Evolutionary conservation across 2,329 filamentous ascomycete species (phyloP).

Genomic region (Chaetomium sp.): DNA sequence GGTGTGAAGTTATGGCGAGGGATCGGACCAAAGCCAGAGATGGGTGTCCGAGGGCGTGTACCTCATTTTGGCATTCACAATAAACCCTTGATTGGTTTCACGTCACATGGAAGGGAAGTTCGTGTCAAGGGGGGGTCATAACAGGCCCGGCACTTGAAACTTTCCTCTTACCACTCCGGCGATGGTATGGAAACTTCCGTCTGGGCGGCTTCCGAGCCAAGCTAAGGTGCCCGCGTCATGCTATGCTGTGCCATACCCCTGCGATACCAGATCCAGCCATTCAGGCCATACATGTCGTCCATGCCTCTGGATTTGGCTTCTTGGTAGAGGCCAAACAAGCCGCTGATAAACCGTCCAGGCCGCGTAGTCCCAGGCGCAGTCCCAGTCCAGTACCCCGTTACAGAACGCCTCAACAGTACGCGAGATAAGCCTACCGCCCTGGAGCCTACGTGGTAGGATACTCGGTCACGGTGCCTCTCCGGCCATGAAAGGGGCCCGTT

Average conservation of each 20-base stretch:
- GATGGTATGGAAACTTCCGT: conserved; percentile 18
- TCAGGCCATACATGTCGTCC: too few relatives aligned
- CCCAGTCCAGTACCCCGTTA: too few relatives aligned
- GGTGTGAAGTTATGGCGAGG: conserved; percentile 8
- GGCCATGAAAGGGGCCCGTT: neutral
- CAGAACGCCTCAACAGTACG: too few relatives aligned
- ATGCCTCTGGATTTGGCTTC: too few relatives aligned
- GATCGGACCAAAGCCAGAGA: neutral
- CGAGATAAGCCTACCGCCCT: too few relatives aligned
- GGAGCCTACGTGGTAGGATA: too few relatives aligned
- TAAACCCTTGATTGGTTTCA: conserved; percentile 23
- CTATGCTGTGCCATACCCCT: neutral
- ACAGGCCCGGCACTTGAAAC: conserved; percentile 21
- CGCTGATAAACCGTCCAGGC: conserved; percentile 1
- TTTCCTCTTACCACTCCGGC: conserved; percentile 8
- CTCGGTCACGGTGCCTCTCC: too few relatives aligned
- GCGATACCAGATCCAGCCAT: too few relatives aligned
- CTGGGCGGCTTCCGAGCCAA: neutral
- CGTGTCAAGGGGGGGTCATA: conserved; percentile 14
- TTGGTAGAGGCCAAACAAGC: neutral
- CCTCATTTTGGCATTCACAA: conserved; percentile 10
- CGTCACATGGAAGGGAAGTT: conserved; percentile 23
- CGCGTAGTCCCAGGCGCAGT: too few relatives aligned
- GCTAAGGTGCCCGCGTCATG: neutral
- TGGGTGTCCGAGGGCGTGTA: conserved; percentile 9